A percentile compares a stretch with the other conserved stretches of the same genome.
phyloP scores from a whole-genome alignment of 2,329 filamentous ascomycete genomes.

The Myriosclerotinia scirpicola region DNA sequence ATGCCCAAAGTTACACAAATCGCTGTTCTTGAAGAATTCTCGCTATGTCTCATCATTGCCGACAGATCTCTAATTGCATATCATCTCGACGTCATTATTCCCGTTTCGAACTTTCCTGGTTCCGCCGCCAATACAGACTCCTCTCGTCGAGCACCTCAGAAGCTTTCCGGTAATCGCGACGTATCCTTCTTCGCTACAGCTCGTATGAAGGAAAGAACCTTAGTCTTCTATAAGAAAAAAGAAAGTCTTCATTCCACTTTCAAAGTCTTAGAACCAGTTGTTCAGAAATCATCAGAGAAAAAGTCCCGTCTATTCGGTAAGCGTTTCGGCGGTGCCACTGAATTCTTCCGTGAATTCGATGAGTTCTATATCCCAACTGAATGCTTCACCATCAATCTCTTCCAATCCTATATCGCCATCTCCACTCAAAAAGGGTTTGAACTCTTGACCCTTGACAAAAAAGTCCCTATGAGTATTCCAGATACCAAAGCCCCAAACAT shows the following conservation, averaged over 20 bases:
- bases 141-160: slow-evolving; percentile 82
- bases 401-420: slow-evolving; percentile 91
- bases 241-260: slow-evolving; percentile 91
- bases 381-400: slow-evolving; percentile 92
- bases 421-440: slow-evolving; percentile 91
- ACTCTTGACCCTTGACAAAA: slow-evolving; percentile 95
- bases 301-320: slow-evolving; percentile 65
- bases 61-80: slow-evolving; percentile 92
- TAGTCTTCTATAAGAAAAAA: slow-evolving; percentile 96
- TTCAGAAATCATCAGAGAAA: slow-evolving; percentile 87
- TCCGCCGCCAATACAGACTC: slow-evolving; percentile 64
- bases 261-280: slow-evolving; percentile 93
- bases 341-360: slow-evolving; percentile 97
- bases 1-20: slow-evolving; percentile 80
- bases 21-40: slow-evolving; percentile 92
- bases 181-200: slow-evolving; percentile 96
- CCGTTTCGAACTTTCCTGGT: slow-evolving; percentile 60
- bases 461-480: slow-evolving; percentile 90
- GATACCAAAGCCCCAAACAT: slow-evolving; percentile 83
- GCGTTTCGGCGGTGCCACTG: slow-evolving; percentile 69
- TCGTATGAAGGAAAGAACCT: slow-evolving; percentile 91
- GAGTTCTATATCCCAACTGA: slow-evolving; percentile 98
- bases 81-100: slow-evolving; percentile 81
- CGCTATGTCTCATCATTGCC: slow-evolving; percentile 84
- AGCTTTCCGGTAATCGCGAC: slow-evolving; percentile 81